Base-by-base conservation (phyloP, 495 filamentous ascomycete genomes). In the Patellaria atrata region DNA sequence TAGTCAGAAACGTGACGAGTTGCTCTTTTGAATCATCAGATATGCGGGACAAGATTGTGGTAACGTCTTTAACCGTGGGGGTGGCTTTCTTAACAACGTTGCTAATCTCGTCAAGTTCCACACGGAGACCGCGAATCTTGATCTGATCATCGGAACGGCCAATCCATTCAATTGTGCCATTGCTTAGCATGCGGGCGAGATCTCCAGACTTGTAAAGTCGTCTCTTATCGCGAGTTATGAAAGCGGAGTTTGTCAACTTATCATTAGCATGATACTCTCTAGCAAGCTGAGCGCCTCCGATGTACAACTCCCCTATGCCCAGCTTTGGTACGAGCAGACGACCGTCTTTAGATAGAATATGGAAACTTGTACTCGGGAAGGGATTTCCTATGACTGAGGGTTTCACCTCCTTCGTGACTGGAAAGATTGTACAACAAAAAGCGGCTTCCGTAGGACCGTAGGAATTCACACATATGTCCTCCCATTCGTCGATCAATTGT, bases 51-150 rank as follows among this genome's bases (percentile, higher is more conserved):
- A 47, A 40, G 22, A 47, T 39, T n/a, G 43, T 45, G 11, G 33
- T 41, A 22, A 50, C 50, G 11, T 6, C 29, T n/a, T 22, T 1
- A 8, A 53, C 45, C 12, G 23, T 19, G 9, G 43, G 22, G 27
- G 44, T 26, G 12, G 33, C 27, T 17, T 27, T 20, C 25, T 47
- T 29, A 22, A 53, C 11, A 18, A 46, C 50, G 14, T 47, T 22
- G 22, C 35, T 53, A 32, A 53, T 50, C 40, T 53, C 50, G 33
- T 45, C 40, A 9, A 50, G 36, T 27, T 53, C 50, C 1, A 53
- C 43, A 12, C 47, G 26, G 16, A 49, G 28, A 2, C 49, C 49
- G 28, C 42, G 28, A 13, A 52, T 46, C 29, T 52, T 52, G 22
- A 48, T 39, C 24, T 52, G 49, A 20, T 52, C 49, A 23, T 49